Conservation (phyloP, 768 basidiomycete species). For the Coprinopsis sp. region DNA sequence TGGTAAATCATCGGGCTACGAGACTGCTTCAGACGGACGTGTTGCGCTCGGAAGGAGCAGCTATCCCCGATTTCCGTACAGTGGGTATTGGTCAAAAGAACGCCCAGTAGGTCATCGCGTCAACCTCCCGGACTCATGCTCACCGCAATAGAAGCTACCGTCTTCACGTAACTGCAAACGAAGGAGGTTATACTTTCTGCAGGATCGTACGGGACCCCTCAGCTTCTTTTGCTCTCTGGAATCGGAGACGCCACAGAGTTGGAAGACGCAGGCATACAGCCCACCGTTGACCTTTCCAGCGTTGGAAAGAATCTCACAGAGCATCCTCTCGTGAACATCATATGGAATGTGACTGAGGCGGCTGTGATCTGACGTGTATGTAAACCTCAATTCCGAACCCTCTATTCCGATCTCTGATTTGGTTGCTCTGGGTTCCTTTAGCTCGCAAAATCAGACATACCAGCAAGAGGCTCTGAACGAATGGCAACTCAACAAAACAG, state of each 20-base stretch:
- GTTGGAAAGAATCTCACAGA: conserved; percentile 10
- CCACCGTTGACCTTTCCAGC: conserved; percentile 6
- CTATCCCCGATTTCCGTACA: no score
- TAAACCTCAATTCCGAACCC: conserved; percentile 3
- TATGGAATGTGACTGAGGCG: no score
- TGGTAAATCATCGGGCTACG: no score
- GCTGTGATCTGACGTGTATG: no score
- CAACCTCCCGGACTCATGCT: no score
- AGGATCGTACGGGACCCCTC: conserved; percentile 4
- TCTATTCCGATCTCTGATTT: conserved; percentile 7
- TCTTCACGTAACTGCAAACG: conserved; percentile 3
- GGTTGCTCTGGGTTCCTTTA: no score
- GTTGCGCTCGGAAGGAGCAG: no score
- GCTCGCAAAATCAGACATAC: background rate
- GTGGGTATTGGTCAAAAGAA: no score
- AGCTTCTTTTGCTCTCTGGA: conserved; percentile 5
- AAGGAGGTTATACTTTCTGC: conserved; percentile 6
- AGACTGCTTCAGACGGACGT: no score
- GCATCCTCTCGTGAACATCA: conserved; percentile 1
- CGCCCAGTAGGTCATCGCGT: no score
- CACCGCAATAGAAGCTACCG: no score
- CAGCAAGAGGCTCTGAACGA: background rate
- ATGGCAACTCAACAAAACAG: conserved; percentile 17
- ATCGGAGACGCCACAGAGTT: conserved; percentile 7
- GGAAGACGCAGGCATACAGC: background rate